A percentile compares a stretch with the other conserved stretches of the same genome.
Evolutionary conservation across 768 basidiomycete species (phyloP).

Genomic region (Gymnopilus dilepis): DNA sequence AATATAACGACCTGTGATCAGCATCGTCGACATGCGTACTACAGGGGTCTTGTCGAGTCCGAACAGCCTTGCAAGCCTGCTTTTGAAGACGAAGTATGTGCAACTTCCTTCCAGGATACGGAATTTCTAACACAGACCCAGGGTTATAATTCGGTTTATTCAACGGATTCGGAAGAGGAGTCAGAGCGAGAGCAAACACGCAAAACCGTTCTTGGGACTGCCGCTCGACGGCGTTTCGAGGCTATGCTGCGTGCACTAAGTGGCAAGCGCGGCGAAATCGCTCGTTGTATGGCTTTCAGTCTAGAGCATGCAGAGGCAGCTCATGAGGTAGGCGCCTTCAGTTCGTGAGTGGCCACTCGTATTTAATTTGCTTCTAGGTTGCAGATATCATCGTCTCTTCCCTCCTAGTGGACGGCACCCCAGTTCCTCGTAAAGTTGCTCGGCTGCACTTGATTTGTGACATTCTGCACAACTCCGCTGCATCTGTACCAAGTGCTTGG

Average conservation of each 20-base stretch:
- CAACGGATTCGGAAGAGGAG: conserved; percentile 94
- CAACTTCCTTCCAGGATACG: not conserved
- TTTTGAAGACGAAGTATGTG: conserved; percentile 78
- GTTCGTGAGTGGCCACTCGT: not conserved
- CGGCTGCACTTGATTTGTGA: conserved; percentile 96
- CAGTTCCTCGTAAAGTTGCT: conserved; percentile 97
- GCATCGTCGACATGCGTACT: conserved; percentile 77
- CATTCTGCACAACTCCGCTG: conserved; percentile 96
- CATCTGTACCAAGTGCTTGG: conserved; percentile 95
- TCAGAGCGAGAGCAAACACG: conserved; percentile 84
- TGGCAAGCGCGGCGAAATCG: conserved; percentile 89
- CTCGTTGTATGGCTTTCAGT: conserved; percentile 96
- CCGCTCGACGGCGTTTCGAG: conserved; percentile 87
- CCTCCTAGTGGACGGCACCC: conserved; percentile 86
- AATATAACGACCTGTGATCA: conserved; percentile 32
- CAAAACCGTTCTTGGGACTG: conserved; percentile 77
- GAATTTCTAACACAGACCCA: conserved; percentile 32
- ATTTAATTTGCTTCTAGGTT: conserved; percentile 54
- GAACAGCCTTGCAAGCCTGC: conserved; percentile 61
- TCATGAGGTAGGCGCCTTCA: conserved; percentile 64
- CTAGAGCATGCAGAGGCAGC: conserved; percentile 97
- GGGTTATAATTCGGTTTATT: conserved; percentile 89
- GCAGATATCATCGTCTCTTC: conserved; percentile 91
- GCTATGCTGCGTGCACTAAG: conserved; percentile 87
- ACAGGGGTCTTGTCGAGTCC: conserved; percentile 69